phyloP scores from a whole-genome alignment of 1,284 basidiomycete species.

The Flammula alnicola region DNA sequence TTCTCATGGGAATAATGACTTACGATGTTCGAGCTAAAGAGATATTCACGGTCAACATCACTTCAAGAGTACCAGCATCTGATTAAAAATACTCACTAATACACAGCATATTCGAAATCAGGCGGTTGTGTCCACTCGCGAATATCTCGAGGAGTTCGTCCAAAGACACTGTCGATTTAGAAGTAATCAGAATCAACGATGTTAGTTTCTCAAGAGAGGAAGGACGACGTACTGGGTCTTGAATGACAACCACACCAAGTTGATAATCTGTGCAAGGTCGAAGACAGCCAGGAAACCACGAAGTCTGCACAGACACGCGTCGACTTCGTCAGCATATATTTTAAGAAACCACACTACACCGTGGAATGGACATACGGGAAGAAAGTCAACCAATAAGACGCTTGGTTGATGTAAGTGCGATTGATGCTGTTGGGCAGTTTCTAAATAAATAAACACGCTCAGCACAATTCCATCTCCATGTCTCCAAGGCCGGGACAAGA shows the following conservation, averaged over 20 bases:
- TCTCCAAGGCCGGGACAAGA: constrained; percentile 9
- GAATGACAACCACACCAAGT: constrained; percentile 85
- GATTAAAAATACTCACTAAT: constrained; percentile 64
- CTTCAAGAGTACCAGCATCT: too few species aligned
- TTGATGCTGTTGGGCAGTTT: constrained; percentile 75
- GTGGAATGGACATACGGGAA: constrained; percentile 72
- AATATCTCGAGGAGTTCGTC: constrained; percentile 96
- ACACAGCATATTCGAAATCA: constrained; percentile 89
- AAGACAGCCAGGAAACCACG: constrained; percentile 94
- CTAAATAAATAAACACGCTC: constrained; percentile 41
- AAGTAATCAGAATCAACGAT: neutral
- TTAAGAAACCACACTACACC: neutral
- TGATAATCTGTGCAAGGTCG: constrained; percentile 94
- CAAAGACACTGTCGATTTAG: constrained; percentile 65
- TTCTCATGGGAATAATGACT: constrained; percentile 17
- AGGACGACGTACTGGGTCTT: constrained; percentile 66
- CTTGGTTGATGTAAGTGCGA: constrained; percentile 81
- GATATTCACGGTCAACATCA: too few species aligned
- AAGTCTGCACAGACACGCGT: constrained; percentile 51
- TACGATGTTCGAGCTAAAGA: constrained; percentile 68
- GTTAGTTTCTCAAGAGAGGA: neutral
- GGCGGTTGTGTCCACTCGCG: constrained; percentile 96
- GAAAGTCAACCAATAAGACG: constrained; percentile 93
- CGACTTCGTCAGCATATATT: neutral
- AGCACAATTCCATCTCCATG: constrained; percentile 8